Evolutionary conservation across 1,284 basidiomycete species (phyloP), one percentile per base, ranked within the genome.

Genomic region (Spongiforma sp.): DNA sequence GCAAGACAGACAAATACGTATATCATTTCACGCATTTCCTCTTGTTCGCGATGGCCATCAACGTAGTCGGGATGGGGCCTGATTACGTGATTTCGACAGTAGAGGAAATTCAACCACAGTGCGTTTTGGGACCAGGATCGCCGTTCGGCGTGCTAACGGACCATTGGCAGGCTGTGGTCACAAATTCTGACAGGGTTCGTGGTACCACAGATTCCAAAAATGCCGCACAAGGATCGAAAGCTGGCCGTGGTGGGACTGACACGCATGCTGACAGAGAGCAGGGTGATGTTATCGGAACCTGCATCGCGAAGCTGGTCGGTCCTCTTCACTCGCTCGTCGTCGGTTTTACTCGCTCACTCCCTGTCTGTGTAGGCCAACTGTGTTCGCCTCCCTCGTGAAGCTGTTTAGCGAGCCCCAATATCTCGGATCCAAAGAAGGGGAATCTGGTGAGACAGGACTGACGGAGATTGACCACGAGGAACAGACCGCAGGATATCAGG

Each of bases 381-480:
- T 84, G 41, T 90, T 97, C 73, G 81, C 86, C n/a, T 85, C 89
- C 0, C 84, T 98, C 26, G 84, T 89, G n/a, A 89, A 89, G 67
- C 84, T 98, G 12, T 90, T 96, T 79, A 84, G 82, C 61, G 87
- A 94, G 64, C 87, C 90, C 0, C 88, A 93, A 69, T 86, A 92
- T 66, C 83, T 94, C 60, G 83, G 77, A 4, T 82, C 81, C 56
- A 78, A 81, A 57, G 76, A 75, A 3, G 79, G 76, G 24, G 77
- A 83, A 28, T 86, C 90, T 4, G 26, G 28, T 1, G 57, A 54
- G 11, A 55, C 87, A 56, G 85, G 89, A 0, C 73, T 94, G 39
- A 92, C 91, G 1, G 85, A 88, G 52, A 87, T 97, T 54, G 97
- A 99, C 77, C 90, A 89, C 68, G 96, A 99, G 74, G 97, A 94